These are phyloP conservation scores for Pleurotus pulmonarius DNA, from an alignment of 768 basidiomycete genomes.

Conservation along the genomic window DNA sequence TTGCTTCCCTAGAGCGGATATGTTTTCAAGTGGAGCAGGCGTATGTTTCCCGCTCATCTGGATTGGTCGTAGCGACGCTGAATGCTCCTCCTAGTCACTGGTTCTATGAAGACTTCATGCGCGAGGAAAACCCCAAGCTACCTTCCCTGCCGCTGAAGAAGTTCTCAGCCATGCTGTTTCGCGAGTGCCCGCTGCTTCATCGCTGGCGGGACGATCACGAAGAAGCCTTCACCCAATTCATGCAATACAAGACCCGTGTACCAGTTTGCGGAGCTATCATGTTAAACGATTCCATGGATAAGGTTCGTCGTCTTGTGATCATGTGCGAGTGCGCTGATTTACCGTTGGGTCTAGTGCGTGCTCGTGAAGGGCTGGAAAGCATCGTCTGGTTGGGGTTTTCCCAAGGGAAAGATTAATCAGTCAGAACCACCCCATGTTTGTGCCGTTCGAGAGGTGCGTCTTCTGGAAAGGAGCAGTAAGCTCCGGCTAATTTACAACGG, in stretches of 20 bases:
- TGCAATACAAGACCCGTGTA: constrained; percentile 94
- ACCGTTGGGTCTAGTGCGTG: constrained; percentile 60
- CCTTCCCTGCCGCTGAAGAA: constrained; percentile 87
- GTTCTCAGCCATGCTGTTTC: constrained; percentile 91
- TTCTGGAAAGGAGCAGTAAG: not conserved
- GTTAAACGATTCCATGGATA: constrained; percentile 88
- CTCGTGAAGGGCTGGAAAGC: constrained; percentile 98
- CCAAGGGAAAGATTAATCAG: constrained; percentile 99
- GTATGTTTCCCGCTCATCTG: constrained; percentile 44
- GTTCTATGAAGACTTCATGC: constrained; percentile 99
- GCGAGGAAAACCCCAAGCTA: constrained; percentile 83
- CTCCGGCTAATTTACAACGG: constrained; percentile 9
- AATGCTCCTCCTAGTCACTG: constrained; percentile 60
- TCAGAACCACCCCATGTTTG: constrained; percentile 81
- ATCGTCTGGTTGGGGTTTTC: constrained; percentile 97
- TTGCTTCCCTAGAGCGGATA: constrained; percentile 85
- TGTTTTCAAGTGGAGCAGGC: constrained; percentile 99
- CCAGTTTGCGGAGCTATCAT: constrained; percentile 98
- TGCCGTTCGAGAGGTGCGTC: constrained; percentile 84
- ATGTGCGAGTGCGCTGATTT: constrained; percentile 6
- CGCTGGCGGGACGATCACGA: constrained; percentile 86
- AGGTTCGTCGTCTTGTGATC: constrained; percentile 49
- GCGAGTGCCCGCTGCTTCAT: constrained; percentile 75
- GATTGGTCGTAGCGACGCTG: constrained; percentile 12
- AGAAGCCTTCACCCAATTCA: constrained; percentile 82